Percentiles rank a stretch among this genome's conserved stretches.
phyloP scores from a whole-genome alignment of 108 stramenopile genomes.

The Fragilaria radians region DNA sequence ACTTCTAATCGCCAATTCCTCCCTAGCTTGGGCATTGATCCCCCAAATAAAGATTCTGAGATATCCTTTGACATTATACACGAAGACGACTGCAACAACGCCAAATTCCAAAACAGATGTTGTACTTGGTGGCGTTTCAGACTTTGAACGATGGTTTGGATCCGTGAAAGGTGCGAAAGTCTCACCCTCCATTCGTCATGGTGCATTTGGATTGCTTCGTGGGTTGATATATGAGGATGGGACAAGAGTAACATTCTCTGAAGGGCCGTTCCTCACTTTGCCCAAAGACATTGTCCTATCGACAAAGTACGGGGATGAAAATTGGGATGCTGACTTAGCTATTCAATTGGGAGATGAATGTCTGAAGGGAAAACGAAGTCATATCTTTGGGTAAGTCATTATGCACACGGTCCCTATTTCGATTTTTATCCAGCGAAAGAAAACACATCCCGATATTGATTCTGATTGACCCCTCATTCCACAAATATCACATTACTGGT shows the following conservation, averaged over 20 bases:
- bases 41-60: no score
- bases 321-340: slow-evolving; percentile 66
- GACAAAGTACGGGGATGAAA: slow-evolving; percentile 28
- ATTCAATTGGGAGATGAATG: slow-evolving; percentile 51
- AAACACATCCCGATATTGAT: background rate
- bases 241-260: slow-evolving; percentile 19
- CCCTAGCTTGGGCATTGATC: no score
- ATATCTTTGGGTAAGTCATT: slow-evolving; percentile 38
- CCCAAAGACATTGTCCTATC: slow-evolving; percentile 38
- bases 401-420: background rate
- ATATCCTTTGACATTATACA: no score
- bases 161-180: no score
- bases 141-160: slow-evolving; percentile 64
- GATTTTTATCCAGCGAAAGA: background rate
- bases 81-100: no score
- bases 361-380: slow-evolving; percentile 35
- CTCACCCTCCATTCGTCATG: slow-evolving; percentile 34
- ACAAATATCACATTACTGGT: slow-evolving; percentile 31
- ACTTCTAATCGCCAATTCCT: no score
- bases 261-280: slow-evolving; percentile 35
- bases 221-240: slow-evolving; percentile 34
- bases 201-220: slow-evolving; percentile 33
- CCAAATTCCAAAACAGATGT: no score
- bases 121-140: slow-evolving; percentile 29
- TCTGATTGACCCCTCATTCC: background rate